Base-by-base conservation (phyloP, 2,329 filamentous ascomycete species). In the Sporothrix schenckii region DNA sequence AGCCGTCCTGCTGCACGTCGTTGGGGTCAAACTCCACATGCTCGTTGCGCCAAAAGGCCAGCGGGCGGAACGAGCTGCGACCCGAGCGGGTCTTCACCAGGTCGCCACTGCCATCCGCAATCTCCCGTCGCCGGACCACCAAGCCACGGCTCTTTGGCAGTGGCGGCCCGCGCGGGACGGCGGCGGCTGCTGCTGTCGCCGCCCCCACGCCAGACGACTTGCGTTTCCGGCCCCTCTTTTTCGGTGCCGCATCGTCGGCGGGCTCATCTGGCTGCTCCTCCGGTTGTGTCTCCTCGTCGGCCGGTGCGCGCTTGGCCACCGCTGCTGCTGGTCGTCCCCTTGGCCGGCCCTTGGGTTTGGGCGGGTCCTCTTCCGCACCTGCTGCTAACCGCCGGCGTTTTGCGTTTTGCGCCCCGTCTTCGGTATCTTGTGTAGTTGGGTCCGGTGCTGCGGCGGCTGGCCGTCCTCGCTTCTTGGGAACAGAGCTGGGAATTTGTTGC, bases 1-100 rank as follows among this genome's bases (percentile, higher is more conserved):
- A 7, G 70, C 82, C 79, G 69, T 86, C 86, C 39, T 82, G 81
- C 56, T 80, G 78, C 39, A 76, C 79, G 65, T 89, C 87, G 30
- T 88, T 86, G 21, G 86, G 83, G 67, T 90, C 88, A 76, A 89
- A 92, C 27, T 93, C 87, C 61, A 91, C 87, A 69, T 87, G 87
- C 78, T 98, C 94, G 74, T 93, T 93, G 75, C 89, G 89, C 94
- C 94, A 98, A 78, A 87, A 97, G 34, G 92, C 88, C 47, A 97
- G 81, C 0, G 94, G 95, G 72, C 88, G 88, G 72, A 92, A 89
- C 11, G 92, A 92, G 68, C 88, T 87, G 70, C 95, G 88, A 2
- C 93, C 94, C 14, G 91, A 94, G 69, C 93, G 89, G 66, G 90
- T 92, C 58, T 84, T 82, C 34, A 80, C 82, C 68, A 88, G 84